phyloP scores from a whole-genome alignment of 2,329 filamentous ascomycete species.

The Fusarium sp. region DNA sequence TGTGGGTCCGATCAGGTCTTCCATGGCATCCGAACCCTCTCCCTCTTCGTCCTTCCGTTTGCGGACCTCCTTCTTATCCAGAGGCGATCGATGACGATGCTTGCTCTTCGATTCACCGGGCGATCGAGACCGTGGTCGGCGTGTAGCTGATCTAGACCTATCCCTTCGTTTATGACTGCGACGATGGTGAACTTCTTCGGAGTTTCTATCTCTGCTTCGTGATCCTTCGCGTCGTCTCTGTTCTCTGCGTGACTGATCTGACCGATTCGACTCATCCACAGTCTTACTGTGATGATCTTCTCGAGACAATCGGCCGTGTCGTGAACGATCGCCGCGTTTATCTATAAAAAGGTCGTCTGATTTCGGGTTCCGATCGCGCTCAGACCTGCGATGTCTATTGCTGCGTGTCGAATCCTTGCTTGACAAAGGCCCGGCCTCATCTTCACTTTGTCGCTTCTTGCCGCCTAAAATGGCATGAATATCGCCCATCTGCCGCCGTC shows the following conservation, averaged over 20 bases:
- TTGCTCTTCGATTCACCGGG: slow-evolving; percentile 49
- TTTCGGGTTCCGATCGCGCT: slow-evolving; percentile 14
- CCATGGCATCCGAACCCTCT: slow-evolving; percentile 75
- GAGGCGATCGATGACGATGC: slow-evolving; percentile 53
- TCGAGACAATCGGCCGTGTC: slow-evolving; percentile 47
- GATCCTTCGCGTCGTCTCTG: slow-evolving; percentile 39
- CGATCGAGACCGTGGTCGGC: slow-evolving; percentile 51
- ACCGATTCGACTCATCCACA: slow-evolving; percentile 29
- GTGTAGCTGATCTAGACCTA: slow-evolving; percentile 48
- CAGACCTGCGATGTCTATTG: slow-evolving; percentile 13
- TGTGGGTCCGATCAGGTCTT: slow-evolving; percentile 82
- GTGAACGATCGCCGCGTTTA: slow-evolving; percentile 35
- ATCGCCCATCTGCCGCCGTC: slow-evolving; percentile 70
- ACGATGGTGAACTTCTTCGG: slow-evolving; percentile 27
- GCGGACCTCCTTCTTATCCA: slow-evolving; percentile 28
- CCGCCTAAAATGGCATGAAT: slow-evolving; percentile 71
- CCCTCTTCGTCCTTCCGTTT: slow-evolving; percentile 33
- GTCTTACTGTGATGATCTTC: slow-evolving; percentile 37
- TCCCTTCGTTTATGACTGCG: slow-evolving; percentile 39
- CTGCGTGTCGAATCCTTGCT: slow-evolving; percentile 33
- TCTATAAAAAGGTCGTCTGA: slow-evolving; percentile 42
- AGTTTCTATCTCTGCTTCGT: slow-evolving; percentile 26
- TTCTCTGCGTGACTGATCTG: slow-evolving; percentile 31
- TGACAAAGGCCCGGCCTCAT: slow-evolving; percentile 36
- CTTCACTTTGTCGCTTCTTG: slow-evolving; percentile 53